A percentile compares a stretch with the other conserved stretches of the same genome.
Conservation (phyloP, 2,329 filamentous ascomycete genomes). For the Exophiala xenobiotica region DNA sequence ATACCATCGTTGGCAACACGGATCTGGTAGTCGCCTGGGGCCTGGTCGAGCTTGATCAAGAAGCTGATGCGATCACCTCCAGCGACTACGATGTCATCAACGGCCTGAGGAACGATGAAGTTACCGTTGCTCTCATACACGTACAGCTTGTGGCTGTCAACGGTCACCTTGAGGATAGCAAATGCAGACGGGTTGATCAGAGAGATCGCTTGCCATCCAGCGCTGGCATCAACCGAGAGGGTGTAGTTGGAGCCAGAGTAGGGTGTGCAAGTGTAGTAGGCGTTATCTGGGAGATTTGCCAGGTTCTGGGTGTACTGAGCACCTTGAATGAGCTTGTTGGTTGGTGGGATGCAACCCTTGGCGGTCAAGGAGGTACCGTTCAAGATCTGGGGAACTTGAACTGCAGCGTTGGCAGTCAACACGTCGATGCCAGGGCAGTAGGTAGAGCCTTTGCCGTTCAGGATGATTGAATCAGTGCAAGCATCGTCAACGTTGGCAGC, state of each 20-base stretch:
- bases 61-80: conserved; percentile 44
- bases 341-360: conserved; percentile 39
- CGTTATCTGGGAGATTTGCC: conserved; percentile 42
- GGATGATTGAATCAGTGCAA: conserved; percentile 61
- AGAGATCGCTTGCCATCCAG: conserved; percentile 40
- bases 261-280: conserved; percentile 41
- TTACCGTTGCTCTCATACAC: conserved; percentile 47
- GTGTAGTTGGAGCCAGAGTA: conserved; percentile 27
- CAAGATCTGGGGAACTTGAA: conserved; percentile 32
- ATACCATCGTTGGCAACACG: conserved; percentile 51
- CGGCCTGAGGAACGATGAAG: conserved; percentile 42
- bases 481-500: conserved; percentile 42
- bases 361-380: conserved; percentile 31
- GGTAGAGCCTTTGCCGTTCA: conserved; percentile 62
- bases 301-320: conserved; percentile 42
- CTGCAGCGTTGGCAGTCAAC: conserved; percentile 42
- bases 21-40: conserved; percentile 41
- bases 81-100: conserved; percentile 36
- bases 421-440: conserved; percentile 51
- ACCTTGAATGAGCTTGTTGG: conserved; percentile 26
- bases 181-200: conserved; percentile 40
- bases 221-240: conserved; percentile 36
- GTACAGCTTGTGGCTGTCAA: conserved; percentile 47
- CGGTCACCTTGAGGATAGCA: conserved; percentile 38
- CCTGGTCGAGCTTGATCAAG: conserved; percentile 44